Percentiles rank a stretch among this genome's conserved stretches.
These are phyloP conservation scores for Mycosarcoma mackinlayi DNA, from an alignment of 1,284 basidiomycete species.

Conservation along the genomic window DNA sequence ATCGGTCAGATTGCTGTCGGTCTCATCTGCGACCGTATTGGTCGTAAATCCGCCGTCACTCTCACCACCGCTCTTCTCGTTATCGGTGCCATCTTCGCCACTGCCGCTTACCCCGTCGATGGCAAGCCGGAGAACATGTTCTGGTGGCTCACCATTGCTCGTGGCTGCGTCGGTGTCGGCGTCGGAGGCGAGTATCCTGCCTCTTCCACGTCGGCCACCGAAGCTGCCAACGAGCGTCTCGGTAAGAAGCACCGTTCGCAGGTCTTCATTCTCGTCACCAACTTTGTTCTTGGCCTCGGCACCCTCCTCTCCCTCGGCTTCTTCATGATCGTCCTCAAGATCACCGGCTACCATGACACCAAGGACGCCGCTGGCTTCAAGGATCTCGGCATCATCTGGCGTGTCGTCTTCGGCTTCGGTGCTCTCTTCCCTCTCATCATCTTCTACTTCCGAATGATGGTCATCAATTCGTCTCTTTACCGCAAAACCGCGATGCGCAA, in stretches of 20 bases:
- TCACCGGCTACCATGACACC: conserved; percentile 40
- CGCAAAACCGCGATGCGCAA: conserved; percentile 47
- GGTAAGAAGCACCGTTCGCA: conserved; percentile 76
- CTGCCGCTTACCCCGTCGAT: conserved; percentile 77
- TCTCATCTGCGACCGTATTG: conserved; percentile 77
- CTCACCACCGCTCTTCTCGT: conserved; percentile 78
- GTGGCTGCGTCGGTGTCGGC: conserved; percentile 79
- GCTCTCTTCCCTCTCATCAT: conserved; percentile 77
- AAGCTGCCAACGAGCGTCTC: conserved; percentile 78
- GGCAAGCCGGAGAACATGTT: conserved; percentile 74
- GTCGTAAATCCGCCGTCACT: conserved; percentile 65
- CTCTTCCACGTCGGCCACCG: conserved; percentile 76
- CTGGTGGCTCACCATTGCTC: conserved; percentile 80
- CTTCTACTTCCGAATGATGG: conserved; percentile 74
- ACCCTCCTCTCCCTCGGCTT: conserved; percentile 78
- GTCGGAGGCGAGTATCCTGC: conserved; percentile 83
- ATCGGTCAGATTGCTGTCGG: conserved; percentile 77
- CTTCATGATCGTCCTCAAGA: conserved; percentile 79
- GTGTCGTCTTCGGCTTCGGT: conserved; percentile 79
- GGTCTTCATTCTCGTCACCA: conserved; percentile 81
- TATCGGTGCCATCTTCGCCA: conserved; percentile 77
- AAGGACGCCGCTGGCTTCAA: conserved; percentile 71
- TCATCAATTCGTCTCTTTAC: conserved; percentile 44
- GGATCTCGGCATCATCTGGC: conserved; percentile 79
- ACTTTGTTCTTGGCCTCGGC: conserved; percentile 66